These are phyloP conservation scores for Butyriboletus appendiculatus DNA, from an alignment of 1,284 basidiomycete genomes.

Conservation along the genomic window DNA sequence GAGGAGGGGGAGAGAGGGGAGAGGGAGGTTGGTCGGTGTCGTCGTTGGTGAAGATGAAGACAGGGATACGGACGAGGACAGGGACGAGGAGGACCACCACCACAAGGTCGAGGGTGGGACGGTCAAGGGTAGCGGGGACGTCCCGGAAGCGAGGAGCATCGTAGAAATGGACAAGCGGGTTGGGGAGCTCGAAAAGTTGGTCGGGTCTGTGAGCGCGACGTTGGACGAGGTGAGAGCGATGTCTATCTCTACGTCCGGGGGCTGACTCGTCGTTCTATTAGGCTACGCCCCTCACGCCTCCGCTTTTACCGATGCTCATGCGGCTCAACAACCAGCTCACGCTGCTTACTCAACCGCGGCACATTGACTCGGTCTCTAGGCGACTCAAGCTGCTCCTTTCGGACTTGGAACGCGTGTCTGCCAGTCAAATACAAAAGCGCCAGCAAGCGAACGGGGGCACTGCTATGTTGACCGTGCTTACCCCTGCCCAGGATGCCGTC, in stretches of 20 bases:
- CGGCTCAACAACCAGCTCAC: constrained; percentile 86
- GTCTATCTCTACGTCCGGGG: background rate
- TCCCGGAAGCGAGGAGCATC: constrained; percentile 46
- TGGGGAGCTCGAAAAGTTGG: constrained; percentile 74
- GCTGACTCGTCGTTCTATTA: constrained; percentile 11
- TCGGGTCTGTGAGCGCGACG: constrained; percentile 72
- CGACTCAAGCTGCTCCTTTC: constrained; percentile 91
- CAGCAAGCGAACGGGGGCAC: constrained; percentile 32
- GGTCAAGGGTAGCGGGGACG: constrained; percentile 26
- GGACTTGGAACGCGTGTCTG: constrained; percentile 85
- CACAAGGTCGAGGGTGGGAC: constrained; percentile 16
- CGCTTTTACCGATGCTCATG: constrained; percentile 79
- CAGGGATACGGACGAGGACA: constrained; percentile 14
- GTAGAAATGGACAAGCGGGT: constrained; percentile 80
- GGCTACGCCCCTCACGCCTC: constrained; percentile 66
- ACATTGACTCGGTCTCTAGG: constrained; percentile 95
- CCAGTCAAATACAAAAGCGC: constrained; percentile 38
- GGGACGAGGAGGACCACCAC: constrained; percentile 16
- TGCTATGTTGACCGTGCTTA: constrained; percentile 40
- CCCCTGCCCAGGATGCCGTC: constrained; percentile 62
- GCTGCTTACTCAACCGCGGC: constrained; percentile 91
- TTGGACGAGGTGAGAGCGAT: constrained; percentile 65
- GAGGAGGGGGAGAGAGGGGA: constrained; percentile 61
- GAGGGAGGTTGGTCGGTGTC: constrained; percentile 63
- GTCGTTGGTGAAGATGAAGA: constrained; percentile 48